Evolutionary conservation across 257 asterid species (phyloP).

Genomic region (Striga asiatica): DNA sequence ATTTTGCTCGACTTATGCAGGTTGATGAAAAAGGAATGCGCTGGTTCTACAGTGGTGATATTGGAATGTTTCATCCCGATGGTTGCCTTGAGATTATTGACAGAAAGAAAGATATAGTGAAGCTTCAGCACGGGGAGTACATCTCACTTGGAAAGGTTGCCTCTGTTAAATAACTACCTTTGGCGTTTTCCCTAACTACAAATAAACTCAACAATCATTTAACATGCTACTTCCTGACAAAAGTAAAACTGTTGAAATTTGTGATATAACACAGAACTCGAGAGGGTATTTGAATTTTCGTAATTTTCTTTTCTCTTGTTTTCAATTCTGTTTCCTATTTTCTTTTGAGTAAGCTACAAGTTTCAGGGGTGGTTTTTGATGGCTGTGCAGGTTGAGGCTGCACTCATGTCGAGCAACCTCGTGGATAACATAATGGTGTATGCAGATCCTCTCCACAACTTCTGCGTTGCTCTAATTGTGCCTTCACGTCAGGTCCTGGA

Average conservation of each 20-base stretch:
- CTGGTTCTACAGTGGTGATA: constrained; percentile 92
- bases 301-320: no score
- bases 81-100: constrained; percentile 91
- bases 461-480: constrained; percentile 74
- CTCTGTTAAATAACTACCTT: background rate
- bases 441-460: constrained; percentile 80
- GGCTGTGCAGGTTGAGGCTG: constrained; percentile 71
- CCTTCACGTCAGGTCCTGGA: constrained; percentile 57
- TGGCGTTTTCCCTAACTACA: background rate
- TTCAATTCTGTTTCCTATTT: no score
- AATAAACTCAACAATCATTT: background rate
- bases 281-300: background rate
- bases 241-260: background rate
- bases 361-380: background rate
- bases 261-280: background rate
- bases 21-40: constrained; percentile 79
- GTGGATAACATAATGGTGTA: constrained; percentile 62
- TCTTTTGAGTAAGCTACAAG: background rate
- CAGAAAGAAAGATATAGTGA: constrained; percentile 84
- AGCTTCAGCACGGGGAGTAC: constrained; percentile 94
- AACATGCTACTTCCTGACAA: background rate
- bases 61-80: constrained; percentile 81
- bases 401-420: constrained; percentile 44
- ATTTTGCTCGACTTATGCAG: constrained; percentile 32
- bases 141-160: constrained; percentile 94